Evolutionary conservation across 1,284 basidiomycete species (phyloP), one percentile per base, ranked within the genome.

Genomic region (Takashimella tepidaria): DNA sequence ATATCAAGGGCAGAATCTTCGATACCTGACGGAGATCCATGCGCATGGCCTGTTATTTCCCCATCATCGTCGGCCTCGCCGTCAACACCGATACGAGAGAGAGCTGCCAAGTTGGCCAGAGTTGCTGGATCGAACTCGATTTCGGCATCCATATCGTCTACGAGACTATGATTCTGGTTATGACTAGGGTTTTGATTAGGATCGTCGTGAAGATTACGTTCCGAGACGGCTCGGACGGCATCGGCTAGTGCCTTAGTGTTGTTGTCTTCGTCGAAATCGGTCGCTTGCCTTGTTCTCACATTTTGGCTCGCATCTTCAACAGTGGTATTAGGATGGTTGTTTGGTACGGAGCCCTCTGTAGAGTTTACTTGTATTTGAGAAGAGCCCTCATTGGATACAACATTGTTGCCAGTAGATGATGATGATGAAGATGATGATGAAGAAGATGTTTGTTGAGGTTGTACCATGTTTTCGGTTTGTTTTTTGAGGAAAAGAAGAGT

Each of bases 91-190:
- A 73, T 67, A 4, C 64, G 51, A 5, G 68, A 70, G 13, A 74
- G 50, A 0, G 70, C 72, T 21, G 70, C 72, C 27, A 74, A 62
- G 53, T 72, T 70, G 8, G 69, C 72, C 4, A 74, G 58, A 31
- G 67, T 74, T 19, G 60, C 67, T 1, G 69, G 69, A 50, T 74
- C 72, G 23, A 73, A 66, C 31, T 51, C 48, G 4, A 43, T 42
- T 4, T 47, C 41, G 12, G 12, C 45, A 27, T 47, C 49, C 22
- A 26, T 24, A 40, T 48, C 54, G 4, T 23, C 16, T 23, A 11
- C 50, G 6, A 20, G 20, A 13, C 46, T 21, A 20, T 47, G 45
- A 41, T 42, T 41, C 2, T 31, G 27, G 20, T 16, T 41, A 16
- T 37, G 31, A 16, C 16, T 16, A 8, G 8, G 31, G 10, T 37